phyloP scores from a whole-genome alignment of 2,329 filamentous ascomycete species.

The Ilyonectria sp. region DNA sequence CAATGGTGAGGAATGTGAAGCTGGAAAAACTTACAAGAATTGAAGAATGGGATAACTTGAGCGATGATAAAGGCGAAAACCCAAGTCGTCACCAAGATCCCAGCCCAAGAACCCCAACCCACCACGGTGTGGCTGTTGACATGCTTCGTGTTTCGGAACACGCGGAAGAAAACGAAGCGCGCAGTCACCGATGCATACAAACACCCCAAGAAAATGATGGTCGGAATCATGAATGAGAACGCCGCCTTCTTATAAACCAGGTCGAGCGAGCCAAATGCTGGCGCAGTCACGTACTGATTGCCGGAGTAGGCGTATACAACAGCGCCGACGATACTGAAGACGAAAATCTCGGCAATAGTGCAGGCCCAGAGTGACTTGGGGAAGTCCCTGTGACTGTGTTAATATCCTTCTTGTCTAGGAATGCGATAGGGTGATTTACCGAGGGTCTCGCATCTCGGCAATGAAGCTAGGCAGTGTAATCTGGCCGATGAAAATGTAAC shows the following conservation, averaged over 20 bases:
- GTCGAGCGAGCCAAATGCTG: constrained; percentile 88
- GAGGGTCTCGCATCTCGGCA: constrained; percentile 86
- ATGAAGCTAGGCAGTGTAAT: constrained; percentile 96
- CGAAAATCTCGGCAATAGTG: constrained; percentile 87
- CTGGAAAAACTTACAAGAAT: constrained; percentile 69
- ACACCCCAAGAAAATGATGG: constrained; percentile 91
- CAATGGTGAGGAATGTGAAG: neutral
- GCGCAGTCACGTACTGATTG: constrained; percentile 88
- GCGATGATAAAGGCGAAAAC: constrained; percentile 92
- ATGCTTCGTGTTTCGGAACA: constrained; percentile 86
- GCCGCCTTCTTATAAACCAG: constrained; percentile 88
- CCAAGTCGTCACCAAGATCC: constrained; percentile 81
- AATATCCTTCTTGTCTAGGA: constrained; percentile 6
- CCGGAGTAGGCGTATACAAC: constrained; percentile 91
- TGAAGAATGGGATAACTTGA: constrained; percentile 95
- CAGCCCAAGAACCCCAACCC: constrained; percentile 85
- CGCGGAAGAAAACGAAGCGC: constrained; percentile 91
- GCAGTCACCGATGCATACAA: constrained; percentile 92
- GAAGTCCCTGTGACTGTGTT: constrained; percentile 75
- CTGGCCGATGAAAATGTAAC: constrained; percentile 96
- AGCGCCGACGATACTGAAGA: constrained; percentile 86
- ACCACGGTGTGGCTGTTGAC: constrained; percentile 84
- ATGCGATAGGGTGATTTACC: constrained; percentile 47
- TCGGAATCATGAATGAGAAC: constrained; percentile 97
- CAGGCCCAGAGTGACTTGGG: constrained; percentile 94